These are phyloP conservation scores for Isatis lusitanica DNA, from an alignment of 441 rosid species.

Conservation along the genomic window DNA sequence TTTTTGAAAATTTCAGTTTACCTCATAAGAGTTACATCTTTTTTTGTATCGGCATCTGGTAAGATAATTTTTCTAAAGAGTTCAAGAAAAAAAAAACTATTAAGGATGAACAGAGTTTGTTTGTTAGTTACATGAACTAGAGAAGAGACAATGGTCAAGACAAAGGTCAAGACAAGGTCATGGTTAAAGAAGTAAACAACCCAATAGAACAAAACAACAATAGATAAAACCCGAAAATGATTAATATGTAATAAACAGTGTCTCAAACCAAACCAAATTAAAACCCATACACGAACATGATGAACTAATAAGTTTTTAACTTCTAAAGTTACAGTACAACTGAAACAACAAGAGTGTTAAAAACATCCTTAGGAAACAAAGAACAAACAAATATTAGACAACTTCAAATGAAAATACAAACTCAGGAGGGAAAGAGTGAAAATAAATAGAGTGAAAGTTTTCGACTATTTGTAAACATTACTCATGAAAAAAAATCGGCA, in stretches of 20 bases:
- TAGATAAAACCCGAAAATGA: not conserved
- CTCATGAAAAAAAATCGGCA: slow-evolving; percentile 11
- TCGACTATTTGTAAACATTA: slow-evolving; percentile 1
- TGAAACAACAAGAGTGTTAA: slow-evolving; percentile 6
- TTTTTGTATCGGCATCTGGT: not conserved
- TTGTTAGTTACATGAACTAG: not conserved
- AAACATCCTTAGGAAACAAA: slow-evolving; percentile 14
- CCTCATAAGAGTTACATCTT: not conserved
- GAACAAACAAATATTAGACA: slow-evolving; percentile 28
- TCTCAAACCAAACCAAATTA: slow-evolving; percentile 14
- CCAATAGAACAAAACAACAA: not conserved
- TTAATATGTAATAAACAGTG: not conserved
- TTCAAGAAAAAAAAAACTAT: not conserved
- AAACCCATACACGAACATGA: slow-evolving; percentile 14
- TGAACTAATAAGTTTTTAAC: not conserved
- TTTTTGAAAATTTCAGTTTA: not conserved
- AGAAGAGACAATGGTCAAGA: not conserved
- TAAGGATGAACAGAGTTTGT: not conserved
- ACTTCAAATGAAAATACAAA: slow-evolving; percentile 24
- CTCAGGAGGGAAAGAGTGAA: not conserved
- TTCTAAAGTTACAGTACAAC: slow-evolving; percentile 21
- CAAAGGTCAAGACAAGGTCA: not conserved
- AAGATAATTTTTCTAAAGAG: not conserved
- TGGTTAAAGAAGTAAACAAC: not conserved
- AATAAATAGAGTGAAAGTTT: not conserved